Evolutionary conservation across 1,284 basidiomycete genomes (phyloP), one percentile per base, ranked within the genome.

Genomic region (Crocinoboletus sp.): DNA sequence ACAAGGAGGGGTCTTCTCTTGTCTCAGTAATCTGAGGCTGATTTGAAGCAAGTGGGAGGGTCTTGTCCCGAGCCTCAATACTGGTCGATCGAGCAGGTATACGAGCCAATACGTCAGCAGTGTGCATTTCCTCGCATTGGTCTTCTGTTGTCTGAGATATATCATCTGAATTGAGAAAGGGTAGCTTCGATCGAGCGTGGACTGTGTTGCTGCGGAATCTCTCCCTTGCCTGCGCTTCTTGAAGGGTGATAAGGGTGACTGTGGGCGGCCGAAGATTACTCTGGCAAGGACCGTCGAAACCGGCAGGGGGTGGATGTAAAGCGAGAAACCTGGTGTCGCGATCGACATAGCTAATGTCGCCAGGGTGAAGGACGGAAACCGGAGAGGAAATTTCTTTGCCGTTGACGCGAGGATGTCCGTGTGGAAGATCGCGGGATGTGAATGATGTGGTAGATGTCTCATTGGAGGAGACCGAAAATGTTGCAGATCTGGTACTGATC

Each of bases 161-260:
- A 33, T 56, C 46, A 20, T 62, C 61, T 20, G 54, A 42, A 32
- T 61, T 53, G 30, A 67, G 56, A 42, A 67, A 67, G 17, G 65
- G 59, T 8, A 53, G 27, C 16, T 38, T 53, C 24, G 48, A 57
- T 35, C 60, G 57, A 46, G 62, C 49, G 16, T 71, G 70, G 6
- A 65, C 65, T 0, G 77, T 77, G 8, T 68, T 71, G 53, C 71
- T 76, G 30, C 82, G 76, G 36, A 76, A 69, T 28, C 73, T 61
- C 71, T 78, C 69, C 44, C 70, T 67, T 1, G 64, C 72, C 54
- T 84, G 77, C 3, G 86, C 86, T 64, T 89, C 82, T 58, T 87
- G 82, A 37, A 88, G 69, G 6, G 85, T 78, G 40, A 89, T 88
- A 25, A 89, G 72, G 31, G 76, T 71, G 53, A 86, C 80, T 12